Base-by-base conservation (phyloP, 2,329 filamentous ascomycete species). In the Calonectria fujianensis region DNA sequence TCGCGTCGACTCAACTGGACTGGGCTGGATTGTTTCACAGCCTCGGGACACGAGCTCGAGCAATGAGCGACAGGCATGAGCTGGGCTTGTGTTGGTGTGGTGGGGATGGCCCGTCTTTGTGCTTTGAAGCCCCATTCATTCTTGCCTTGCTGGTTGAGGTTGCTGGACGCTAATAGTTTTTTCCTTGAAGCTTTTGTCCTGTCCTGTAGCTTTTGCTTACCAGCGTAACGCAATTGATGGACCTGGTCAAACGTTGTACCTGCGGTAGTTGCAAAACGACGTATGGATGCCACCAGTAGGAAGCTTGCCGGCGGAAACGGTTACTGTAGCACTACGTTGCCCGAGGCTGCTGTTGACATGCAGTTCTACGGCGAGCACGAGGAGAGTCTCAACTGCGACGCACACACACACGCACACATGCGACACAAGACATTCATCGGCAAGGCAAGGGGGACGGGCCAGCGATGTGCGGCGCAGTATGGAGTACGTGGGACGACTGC, bases 1-100 rank as follows among this genome's bases (percentile, higher is more conserved):
- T 73, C 54, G 65, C 37, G 27, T 68, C 64, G 64, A 59, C 52
- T 61, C 39, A 35, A 68, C 45, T 59, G 54, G 61, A 50, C 35
- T 51, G 63, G 61, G 39, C 37, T 51, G 63, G 39, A 69, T 31
- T 59, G 66, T 73, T 68, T 73, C 71, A 69, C 54, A 69, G 64
- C 57, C 65, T 72, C 64, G 64, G 64, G 45, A 66, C 65, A 65
- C 18, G 37, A 69, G 57, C 29, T 24, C 18, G 37, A 72, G 52
- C 24, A 69, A 65, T 31, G n/a, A 57, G 66, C 20, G 54, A 59
- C 54, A 59, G 54, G 54, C 59, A 66, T 51, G 57, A 61, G 48
- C 50, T 39, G 64, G 50, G 41, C 71, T 57, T 59, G 37, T 48
- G 13, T 31, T 57, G 57, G 66, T 65, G 66, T 69, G 66, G 71